Percentiles rank a stretch among this genome's conserved stretches.
Conservation (phyloP, 2,329 filamentous ascomycete species). For the Verticillium klebahnii region DNA sequence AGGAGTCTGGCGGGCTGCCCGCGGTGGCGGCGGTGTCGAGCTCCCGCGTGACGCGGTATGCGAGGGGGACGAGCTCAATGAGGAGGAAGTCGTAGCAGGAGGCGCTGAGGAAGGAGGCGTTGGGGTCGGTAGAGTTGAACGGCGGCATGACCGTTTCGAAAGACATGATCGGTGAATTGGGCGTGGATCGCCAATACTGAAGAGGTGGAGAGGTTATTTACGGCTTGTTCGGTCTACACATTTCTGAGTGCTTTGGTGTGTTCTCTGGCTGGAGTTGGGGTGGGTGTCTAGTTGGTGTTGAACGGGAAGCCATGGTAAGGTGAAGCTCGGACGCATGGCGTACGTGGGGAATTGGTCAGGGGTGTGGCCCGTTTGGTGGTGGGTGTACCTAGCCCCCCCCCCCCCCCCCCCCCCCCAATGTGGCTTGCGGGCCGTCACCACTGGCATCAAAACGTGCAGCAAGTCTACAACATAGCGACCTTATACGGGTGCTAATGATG, state of each 20-base stretch:
- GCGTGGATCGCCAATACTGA: background rate
- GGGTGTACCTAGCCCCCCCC: background rate
- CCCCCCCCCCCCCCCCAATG: background rate
- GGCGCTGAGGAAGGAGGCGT: conserved; percentile 70
- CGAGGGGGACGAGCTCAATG: conserved; percentile 94
- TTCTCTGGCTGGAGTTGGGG: background rate
- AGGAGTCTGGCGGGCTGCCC: conserved; percentile 10
- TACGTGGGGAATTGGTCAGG: background rate
- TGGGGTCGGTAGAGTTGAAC: conserved; percentile 68
- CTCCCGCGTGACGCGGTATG: conserved; percentile 78
- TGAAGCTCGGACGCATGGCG: background rate
- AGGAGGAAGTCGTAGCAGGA: conserved; percentile 92
- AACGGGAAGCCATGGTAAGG: background rate
- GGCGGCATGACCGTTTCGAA: conserved; percentile 67
- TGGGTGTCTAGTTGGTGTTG: background rate
- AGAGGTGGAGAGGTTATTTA: background rate
- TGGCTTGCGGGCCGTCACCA: background rate
- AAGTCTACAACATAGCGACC: background rate
- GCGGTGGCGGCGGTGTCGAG: conserved; percentile 48
- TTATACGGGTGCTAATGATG: too few relatives aligned
- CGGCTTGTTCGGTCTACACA: background rate
- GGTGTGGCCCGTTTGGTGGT: background rate
- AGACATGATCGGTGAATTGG: conserved; percentile 50
- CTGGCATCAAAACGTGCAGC: background rate
- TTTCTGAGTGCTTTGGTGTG: background rate